Evolutionary conservation across 805 yeast genomes (phyloP).

Genomic region (Metschnikowia anglica): DNA sequence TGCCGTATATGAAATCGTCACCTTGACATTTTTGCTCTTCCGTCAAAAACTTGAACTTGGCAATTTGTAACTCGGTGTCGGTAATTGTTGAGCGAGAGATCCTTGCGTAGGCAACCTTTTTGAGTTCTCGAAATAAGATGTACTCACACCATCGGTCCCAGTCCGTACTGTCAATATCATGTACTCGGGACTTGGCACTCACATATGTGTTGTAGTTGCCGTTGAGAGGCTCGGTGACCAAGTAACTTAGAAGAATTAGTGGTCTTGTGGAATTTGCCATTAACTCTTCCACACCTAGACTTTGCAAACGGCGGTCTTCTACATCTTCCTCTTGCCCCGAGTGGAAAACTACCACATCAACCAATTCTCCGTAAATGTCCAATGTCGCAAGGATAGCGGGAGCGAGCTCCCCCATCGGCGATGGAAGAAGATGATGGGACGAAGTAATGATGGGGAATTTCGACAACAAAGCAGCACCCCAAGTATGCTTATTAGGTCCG

Average conservation of each 20-base stretch:
- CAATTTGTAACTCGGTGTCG: conserved; percentile 95
- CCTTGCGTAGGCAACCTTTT: conserved; percentile 90
- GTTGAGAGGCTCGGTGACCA: conserved; percentile 81
- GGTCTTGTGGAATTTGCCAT: conserved; percentile 86
- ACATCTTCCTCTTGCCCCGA: conserved; percentile 97
- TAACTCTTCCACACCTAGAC: conserved; percentile 67
- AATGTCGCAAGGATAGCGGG: conserved; percentile 97
- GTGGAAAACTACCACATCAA: conserved; percentile 96
- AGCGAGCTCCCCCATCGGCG: conserved; percentile 97
- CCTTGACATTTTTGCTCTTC: conserved; percentile 34
- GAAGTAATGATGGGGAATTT: conserved; percentile 92
- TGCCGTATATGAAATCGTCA: conserved; percentile 49
- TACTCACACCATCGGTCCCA: conserved; percentile 99
- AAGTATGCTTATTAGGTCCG: conserved; percentile 95
- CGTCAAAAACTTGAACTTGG: conserved; percentile 70
- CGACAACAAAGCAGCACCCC: conserved; percentile 93
- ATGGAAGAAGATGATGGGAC: conserved; percentile 87
- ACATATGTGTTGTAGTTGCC: conserved; percentile 94
- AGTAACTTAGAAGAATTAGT: conserved; percentile 80
- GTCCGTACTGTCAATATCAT: conserved; percentile 89
- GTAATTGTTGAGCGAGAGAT: conserved; percentile 91
- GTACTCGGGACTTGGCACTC: conserved; percentile 79
- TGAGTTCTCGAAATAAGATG: conserved; percentile 80
- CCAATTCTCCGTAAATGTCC: conserved; percentile 80
- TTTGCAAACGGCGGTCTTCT: conserved; percentile 88